phyloP scores from a whole-genome alignment of 2,329 filamentous ascomycete species.

The Proliferodiscus dingleyae region DNA sequence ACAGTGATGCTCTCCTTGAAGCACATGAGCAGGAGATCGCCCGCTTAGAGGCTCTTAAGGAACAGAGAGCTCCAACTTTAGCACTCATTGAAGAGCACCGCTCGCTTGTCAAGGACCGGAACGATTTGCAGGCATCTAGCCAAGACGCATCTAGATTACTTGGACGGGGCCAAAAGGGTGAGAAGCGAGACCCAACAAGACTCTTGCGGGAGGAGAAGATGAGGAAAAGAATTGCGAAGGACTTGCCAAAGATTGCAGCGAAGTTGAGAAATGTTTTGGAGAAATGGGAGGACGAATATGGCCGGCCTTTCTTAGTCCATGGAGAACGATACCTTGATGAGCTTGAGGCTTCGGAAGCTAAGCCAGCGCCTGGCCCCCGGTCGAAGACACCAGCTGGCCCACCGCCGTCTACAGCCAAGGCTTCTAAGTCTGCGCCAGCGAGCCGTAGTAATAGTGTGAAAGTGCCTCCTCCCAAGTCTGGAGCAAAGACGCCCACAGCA shows the following conservation, averaged over 20 bases:
- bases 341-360: slow-evolving; percentile 60
- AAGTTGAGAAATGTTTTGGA: slow-evolving; percentile 82
- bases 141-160: slow-evolving; percentile 93
- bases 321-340: slow-evolving; percentile 87
- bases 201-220: slow-evolving; percentile 95
- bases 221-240: slow-evolving; percentile 94
- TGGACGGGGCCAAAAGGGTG: slow-evolving; percentile 85
- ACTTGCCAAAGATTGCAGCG: slow-evolving; percentile 82
- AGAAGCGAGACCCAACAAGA: slow-evolving; percentile 90
- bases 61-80: slow-evolving; percentile 82
- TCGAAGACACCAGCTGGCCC: slow-evolving; percentile 71
- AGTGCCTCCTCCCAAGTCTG: slow-evolving; percentile 25
- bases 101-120: slow-evolving; percentile 75
- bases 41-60: slow-evolving; percentile 73
- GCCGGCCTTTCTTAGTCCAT: slow-evolving; percentile 86
- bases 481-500: slow-evolving; percentile 52
- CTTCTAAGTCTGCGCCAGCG: slow-evolving; percentile 23
- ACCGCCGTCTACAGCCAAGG: slow-evolving; percentile 41
- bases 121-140: slow-evolving; percentile 83
- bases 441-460: slow-evolving; percentile 28
- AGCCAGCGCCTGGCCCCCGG: slow-evolving; percentile 55
- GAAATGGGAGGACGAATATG: slow-evolving; percentile 89
- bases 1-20: slow-evolving; percentile 90
- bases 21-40: slow-evolving; percentile 90
- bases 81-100: slow-evolving; percentile 79